Evolutionary conservation across 345 rosid species (phyloP), one percentile per base, ranked within the genome.

Genomic region (Lepidium africanum): DNA sequence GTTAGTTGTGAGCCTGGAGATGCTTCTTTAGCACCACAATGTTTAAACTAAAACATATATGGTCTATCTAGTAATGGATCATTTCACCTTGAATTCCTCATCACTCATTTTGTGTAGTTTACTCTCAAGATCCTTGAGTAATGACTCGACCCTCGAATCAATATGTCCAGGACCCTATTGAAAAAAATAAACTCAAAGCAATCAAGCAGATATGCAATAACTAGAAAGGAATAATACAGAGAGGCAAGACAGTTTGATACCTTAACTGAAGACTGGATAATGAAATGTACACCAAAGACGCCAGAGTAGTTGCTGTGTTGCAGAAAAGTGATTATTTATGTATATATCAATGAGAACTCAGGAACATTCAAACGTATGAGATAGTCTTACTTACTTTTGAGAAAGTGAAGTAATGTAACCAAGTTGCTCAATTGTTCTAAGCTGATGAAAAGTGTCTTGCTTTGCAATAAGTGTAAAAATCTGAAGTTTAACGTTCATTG

Each of bases 81-180:
- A n/a, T n/a, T n/a, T n/a, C n/a, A n/a, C 98, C 93, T 84, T 80
- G 73, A 90, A 92, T 73, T 90, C 90, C 25, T 85, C 96, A 67
- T 70, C 23, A 7, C 86, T 81, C 80, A 92, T 81, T 71, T 82
- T 85, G 67, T 76, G 61, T n/a, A 92, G 82, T 77, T 81, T 78
- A 76, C 59, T 79, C 82, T 88, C 94, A 36, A 84, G 80, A 77
- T 79, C 75, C 55, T 82, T 80, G 71, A 92, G 95, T 58, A 90
- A 85, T 48, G 83, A 80, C 80, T 92, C 82, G 0, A 85, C 90
- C 80, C 98, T 85, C 35, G 66, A 66, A 87, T 87, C 93, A 63
- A 88, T 82, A 30, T 81, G 78, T 58, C 81, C 83, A 1, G 97
- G 90, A 76, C 79, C 87, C 93, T 91, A 75, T 57, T 17, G 37